phyloP scores from a whole-genome alignment of 805 yeast species.

The Kodamaea leandrae region DNA sequence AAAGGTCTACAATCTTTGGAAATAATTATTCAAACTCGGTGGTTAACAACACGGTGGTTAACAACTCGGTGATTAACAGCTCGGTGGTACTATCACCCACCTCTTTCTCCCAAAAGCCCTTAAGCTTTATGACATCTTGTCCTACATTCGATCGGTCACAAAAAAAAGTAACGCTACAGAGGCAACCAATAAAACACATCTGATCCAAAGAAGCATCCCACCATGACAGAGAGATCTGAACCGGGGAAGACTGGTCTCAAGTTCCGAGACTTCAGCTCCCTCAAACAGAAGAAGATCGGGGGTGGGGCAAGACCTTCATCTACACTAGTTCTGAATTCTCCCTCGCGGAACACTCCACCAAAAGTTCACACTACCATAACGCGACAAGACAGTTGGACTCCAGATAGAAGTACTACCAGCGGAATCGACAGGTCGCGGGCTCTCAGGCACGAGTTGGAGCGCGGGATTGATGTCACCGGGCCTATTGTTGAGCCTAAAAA shows the following conservation, averaged over 20 bases:
- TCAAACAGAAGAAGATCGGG: slow-evolving; percentile 1
- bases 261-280: slow-evolving; percentile 4
- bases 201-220: background rate
- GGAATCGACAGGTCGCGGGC: background rate
- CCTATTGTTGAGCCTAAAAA: background rate
- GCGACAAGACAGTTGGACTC: background rate
- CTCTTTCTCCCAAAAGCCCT: background rate
- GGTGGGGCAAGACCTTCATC: slow-evolving; percentile 1
- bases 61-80: too few relatives aligned
- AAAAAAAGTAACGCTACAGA: background rate
- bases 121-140: too few relatives aligned
- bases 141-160: too few relatives aligned
- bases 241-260: slow-evolving; percentile 4
- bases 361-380: background rate
- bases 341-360: background rate
- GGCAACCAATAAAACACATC: background rate
- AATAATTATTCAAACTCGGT: too few relatives aligned
- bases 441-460: slow-evolving; percentile 1
- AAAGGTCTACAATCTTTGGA: too few relatives aligned
- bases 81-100: too few relatives aligned
- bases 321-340: background rate
- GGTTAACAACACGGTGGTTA: too few relatives aligned
- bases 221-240: background rate
- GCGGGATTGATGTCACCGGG: slow-evolving; percentile 1
- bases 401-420: too few relatives aligned